Evolutionary conservation across 225 moss, liverwort and hornwort species (phyloP), one percentile per base, ranked within the genome.

Genomic region (Rhytidiadelphus loreus): DNA sequence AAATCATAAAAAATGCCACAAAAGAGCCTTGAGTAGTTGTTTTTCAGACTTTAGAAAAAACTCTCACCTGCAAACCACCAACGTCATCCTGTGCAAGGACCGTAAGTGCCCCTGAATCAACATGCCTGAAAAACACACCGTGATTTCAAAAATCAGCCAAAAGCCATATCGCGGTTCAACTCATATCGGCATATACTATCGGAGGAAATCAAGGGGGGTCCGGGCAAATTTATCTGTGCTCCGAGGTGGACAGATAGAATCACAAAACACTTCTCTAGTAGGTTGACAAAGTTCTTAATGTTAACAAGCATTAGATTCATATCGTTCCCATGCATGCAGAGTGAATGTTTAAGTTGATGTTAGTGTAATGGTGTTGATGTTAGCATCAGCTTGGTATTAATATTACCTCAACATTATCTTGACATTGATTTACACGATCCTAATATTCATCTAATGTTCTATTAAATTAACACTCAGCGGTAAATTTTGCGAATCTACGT

Each of bases 41-140:
- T 64, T 52, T 53, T 58, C 35, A 85, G 11, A 30, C 55, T 44
- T 86, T 35, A 29, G 20, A 32, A 88, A 65, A 28, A 39, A 13
- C 26, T 80, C 86, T 90, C 86, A 95, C 93, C 92, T 95, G 91
- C 70, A 95, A 85, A 60, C 95, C 95, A 28, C 91, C 91, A 21
- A 94, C 94, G 24, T 93, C 92, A 85, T 93, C 95, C 61, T 93
- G 93, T 23, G 92, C 93, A 64, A 95, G 92, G 35, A 95, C 57
- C 17, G 93, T 95, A 52, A 95, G 93, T 58, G 94, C 94, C 78
- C 94, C 94, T 63, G 94, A 91, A 88, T 94, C 94, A 39, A 92
- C 75, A 82, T 94, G 94, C 91, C 94, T 93, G 94, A 16, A 46
- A 87, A 77, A 78, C 21, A 55, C 63, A 87, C 55, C 53, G 69